phyloP scores from a whole-genome alignment of 352 stramenopile genomes.

The Phytophthora agathidicida region DNA sequence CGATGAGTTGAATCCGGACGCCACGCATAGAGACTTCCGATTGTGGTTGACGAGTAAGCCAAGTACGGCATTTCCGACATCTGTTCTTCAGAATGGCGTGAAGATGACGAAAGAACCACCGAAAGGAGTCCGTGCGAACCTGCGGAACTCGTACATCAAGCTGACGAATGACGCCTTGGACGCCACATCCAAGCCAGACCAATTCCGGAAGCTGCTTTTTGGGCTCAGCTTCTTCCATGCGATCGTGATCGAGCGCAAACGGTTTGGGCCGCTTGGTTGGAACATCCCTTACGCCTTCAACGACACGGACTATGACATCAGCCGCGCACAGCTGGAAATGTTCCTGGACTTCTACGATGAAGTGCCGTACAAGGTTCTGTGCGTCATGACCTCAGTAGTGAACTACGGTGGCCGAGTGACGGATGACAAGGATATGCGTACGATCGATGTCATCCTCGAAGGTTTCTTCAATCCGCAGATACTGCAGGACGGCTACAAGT shows the following conservation, averaged over 20 bases:
- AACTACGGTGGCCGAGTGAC: conserved; percentile 96
- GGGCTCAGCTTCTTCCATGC: conserved; percentile 93
- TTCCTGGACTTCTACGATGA: conserved; percentile 89
- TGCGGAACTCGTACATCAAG: conserved; percentile 96
- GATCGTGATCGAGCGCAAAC: conserved; percentile 93
- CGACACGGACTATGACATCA: conserved; percentile 95
- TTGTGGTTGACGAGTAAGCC: conserved; percentile 93
- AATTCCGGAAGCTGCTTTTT: conserved; percentile 96
- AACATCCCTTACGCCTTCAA: conserved; percentile 99
- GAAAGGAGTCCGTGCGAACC: conserved; percentile 93
- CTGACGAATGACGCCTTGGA: conserved; percentile 88
- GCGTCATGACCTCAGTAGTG: conserved; percentile 94
- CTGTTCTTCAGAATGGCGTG: conserved; percentile 94
- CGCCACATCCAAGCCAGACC: conserved; percentile 84
- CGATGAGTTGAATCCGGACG: conserved; percentile 87
- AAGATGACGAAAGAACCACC: conserved; percentile 98
- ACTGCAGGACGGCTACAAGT: conserved; percentile 76
- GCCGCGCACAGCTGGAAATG: conserved; percentile 83
- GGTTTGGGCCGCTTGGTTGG: conserved; percentile 95
- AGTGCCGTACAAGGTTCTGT: conserved; percentile 88
- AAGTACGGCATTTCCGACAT: conserved; percentile 88
- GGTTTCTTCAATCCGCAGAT: conserved; percentile 89
- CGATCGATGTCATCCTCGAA: conserved; percentile 90
- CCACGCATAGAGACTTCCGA: conserved; percentile 92
- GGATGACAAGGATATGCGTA: conserved; percentile 94